phyloP scores from a whole-genome alignment of 108 stramenopile species.

The Epipyxis sp. region DNA sequence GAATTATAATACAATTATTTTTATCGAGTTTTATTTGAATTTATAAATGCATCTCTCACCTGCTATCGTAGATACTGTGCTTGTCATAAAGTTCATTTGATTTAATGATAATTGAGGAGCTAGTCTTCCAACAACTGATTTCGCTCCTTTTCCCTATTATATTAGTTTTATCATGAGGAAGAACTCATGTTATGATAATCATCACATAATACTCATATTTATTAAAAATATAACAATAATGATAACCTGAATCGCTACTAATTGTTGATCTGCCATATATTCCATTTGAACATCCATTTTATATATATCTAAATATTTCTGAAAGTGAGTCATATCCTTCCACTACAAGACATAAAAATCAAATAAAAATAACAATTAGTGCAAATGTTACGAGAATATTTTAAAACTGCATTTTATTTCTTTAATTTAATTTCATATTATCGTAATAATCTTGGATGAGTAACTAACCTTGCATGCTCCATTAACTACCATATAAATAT shows the following conservation, averaged over 20 bases:
- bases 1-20: too few relatives aligned
- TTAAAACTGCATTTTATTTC: too few relatives aligned
- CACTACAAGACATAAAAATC: too few relatives aligned
- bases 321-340: constrained; percentile 82
- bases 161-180: too few relatives aligned
- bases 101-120: constrained; percentile 72
- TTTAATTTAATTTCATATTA: too few relatives aligned
- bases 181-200: too few relatives aligned
- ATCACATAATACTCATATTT: constrained; percentile 76
- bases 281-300: constrained; percentile 48
- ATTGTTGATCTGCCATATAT: constrained; percentile 53
- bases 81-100: constrained; percentile 89
- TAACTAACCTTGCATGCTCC: constrained; percentile 77
- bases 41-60: too few relatives aligned
- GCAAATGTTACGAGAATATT: too few relatives aligned
- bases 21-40: too few relatives aligned
- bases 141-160: constrained; percentile 12
- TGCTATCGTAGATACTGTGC: constrained; percentile 72
- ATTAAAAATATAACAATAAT: constrained; percentile 81
- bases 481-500: constrained; percentile 95
- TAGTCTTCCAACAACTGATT: constrained; percentile 33
- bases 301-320: constrained; percentile 39
- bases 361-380: too few relatives aligned
- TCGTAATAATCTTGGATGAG: too few relatives aligned
- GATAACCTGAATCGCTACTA: constrained; percentile 66